Base-by-base conservation (phyloP, 257 asterid species). In the Cynanchum wilfordii region DNA sequence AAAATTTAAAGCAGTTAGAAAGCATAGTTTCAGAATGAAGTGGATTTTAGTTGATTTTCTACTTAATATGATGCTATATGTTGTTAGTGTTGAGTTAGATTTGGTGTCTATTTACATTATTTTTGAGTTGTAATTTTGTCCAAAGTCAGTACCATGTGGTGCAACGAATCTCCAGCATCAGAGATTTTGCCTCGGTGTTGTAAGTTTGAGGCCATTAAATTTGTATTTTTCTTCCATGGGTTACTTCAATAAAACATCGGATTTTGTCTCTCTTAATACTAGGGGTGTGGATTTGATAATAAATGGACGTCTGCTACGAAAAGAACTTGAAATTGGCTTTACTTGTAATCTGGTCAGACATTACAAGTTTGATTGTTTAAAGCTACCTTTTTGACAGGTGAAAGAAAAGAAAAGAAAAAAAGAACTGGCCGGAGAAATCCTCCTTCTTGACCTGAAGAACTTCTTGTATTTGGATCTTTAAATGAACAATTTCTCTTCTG, bases 391-490 rank as follows among this genome's bases (percentile, higher is more conserved):
- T 4, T 33, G 38, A 33, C 38, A 33, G 38, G 38, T 33, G 38
- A 33, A 33, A 33, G 38, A 33, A 33, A 33, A 33, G 38, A 33
- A 33, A 33, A 5, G 4, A 33, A 33, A 33, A 33, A 0, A 5
- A 33, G 3, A 30, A 71, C 17, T 89, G 19, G 77, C 83, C 17
- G 93, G 87, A 3, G 79, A 57, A 64, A 66, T 87, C 47, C 79
- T 89, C 5, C 83, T 72, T 49, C 62, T 90, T 51, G 82, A 45
- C 63, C 82, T 81, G 77, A 86, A 81, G 80, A 88, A 83, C 60
- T 58, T 91, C 73, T 56, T 60, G 12, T 68, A 81, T 77, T 84
- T 94, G 83, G 97, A 94, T 85, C 92, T 94, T 60, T 85, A 96
- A 5, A 47, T 65, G 50, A 91, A 94, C 69, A 94, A 91, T 74